Percentiles rank a stretch among this genome's conserved stretches.
phyloP scores from a whole-genome alignment of 129 eudicot species.

The Flaveria linearis region DNA sequence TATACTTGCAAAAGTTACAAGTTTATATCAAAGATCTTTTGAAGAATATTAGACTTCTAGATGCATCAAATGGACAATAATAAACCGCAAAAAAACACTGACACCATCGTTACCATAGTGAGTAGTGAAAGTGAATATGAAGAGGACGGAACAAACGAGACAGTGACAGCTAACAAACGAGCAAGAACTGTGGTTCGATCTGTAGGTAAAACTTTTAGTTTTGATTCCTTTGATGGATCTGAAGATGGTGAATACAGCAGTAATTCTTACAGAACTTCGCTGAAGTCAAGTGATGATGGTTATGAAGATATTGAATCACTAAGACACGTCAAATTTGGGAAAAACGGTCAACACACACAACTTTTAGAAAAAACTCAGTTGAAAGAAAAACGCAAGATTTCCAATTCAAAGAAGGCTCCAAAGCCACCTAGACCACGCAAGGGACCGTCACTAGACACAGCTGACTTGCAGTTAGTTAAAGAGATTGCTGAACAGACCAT shows the following conservation, averaged over 20 bases:
- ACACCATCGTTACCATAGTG: slow-evolving; percentile 46
- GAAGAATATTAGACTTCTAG: slow-evolving; percentile 15
- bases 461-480: slow-evolving; percentile 60
- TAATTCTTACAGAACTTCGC: slow-evolving; percentile 32
- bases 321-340: slow-evolving; percentile 40
- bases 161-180: slow-evolving; percentile 31
- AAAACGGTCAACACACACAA: slow-evolving; percentile 38
- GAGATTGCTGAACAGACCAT: slow-evolving; percentile 72
- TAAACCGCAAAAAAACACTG: slow-evolving; percentile 36
- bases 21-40: neutral
- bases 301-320: slow-evolving; percentile 36
- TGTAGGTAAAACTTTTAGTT: slow-evolving; percentile 36
- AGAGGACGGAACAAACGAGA: slow-evolving; percentile 32
- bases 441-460: slow-evolving; percentile 61
- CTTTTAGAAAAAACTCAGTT: slow-evolving; percentile 41
- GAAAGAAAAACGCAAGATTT: slow-evolving; percentile 52
- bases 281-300: slow-evolving; percentile 34
- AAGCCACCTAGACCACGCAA: slow-evolving; percentile 88
- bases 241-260: slow-evolving; percentile 35
- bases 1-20: slow-evolving; percentile 16
- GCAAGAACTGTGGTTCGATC: slow-evolving; percentile 45
- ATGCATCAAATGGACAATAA: slow-evolving; percentile 50
- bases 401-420: slow-evolving; percentile 50
- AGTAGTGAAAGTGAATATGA: slow-evolving; percentile 47
- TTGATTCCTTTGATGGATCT: slow-evolving; percentile 39